These are phyloP conservation scores for Cucumis cinereus DNA, from an alignment of 306 rosid species.

Conservation along the genomic window DNA sequence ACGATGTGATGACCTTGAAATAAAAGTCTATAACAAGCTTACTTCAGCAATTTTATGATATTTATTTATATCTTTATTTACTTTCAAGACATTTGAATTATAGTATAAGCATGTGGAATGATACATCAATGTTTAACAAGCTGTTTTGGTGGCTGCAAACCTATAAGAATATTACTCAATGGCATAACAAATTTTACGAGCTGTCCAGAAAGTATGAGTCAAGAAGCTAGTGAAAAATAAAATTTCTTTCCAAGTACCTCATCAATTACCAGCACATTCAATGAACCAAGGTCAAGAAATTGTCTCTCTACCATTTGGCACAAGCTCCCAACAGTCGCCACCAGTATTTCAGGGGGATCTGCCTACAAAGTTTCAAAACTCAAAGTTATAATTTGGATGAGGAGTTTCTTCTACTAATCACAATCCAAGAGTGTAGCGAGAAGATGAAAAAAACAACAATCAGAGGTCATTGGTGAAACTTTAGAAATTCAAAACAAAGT, in stretches of 20 bases:
- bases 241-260: constrained; percentile 43
- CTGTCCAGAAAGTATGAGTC: background rate
- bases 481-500: background rate
- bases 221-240: background rate
- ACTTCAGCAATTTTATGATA: background rate
- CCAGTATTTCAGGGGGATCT: constrained; percentile 75
- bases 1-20: constrained; percentile 4
- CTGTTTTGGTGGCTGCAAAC: background rate
- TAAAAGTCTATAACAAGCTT: background rate
- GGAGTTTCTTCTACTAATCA: background rate
- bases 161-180: background rate
- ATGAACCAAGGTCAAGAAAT: constrained; percentile 42
- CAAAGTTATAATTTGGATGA: background rate
- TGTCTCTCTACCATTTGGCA: constrained; percentile 73
- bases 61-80: background rate
- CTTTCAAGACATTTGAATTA: background rate
- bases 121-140: background rate
- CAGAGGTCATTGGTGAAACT: background rate
- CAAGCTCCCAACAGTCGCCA: constrained; percentile 78
- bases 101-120: background rate
- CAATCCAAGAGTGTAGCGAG: background rate
- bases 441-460: background rate
- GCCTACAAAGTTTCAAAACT: constrained; percentile 36
- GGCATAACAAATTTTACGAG: background rate
- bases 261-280: constrained; percentile 70